A percentile compares a stretch with the other conserved stretches of the same genome.
These are phyloP conservation scores for Aspergillus cristatus DNA, from an alignment of 495 filamentous ascomycete genomes.

Conservation along the genomic window DNA sequence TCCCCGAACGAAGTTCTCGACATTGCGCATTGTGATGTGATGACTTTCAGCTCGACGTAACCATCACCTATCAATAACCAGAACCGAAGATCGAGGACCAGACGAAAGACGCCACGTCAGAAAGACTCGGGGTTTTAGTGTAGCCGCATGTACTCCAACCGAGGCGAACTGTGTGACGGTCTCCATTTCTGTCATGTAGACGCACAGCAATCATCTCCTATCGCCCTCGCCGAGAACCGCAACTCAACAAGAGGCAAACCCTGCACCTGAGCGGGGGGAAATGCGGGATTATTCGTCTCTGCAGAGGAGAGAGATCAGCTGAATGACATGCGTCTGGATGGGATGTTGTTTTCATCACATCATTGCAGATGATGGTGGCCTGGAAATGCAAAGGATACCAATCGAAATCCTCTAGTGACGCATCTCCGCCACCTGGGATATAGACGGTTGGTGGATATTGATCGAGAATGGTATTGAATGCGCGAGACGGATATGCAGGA, in stretches of 20 bases:
- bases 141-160: slow-evolving; percentile 37
- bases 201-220: slow-evolving; percentile 28
- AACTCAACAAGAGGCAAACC: slow-evolving; percentile 26
- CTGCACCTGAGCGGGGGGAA: slow-evolving; percentile 35
- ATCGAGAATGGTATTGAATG: slow-evolving; percentile 16
- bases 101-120: slow-evolving; percentile 41
- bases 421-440: slow-evolving; percentile 16
- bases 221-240: slow-evolving; percentile 23
- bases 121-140: slow-evolving; percentile 35
- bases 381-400: slow-evolving; percentile 22
- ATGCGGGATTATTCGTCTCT: slow-evolving; percentile 39
- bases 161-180: slow-evolving; percentile 34
- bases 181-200: slow-evolving; percentile 28
- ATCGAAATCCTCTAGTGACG: slow-evolving; percentile 26
- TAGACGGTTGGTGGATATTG: slow-evolving; percentile 10
- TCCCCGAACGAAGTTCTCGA: not conserved
- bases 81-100: slow-evolving; percentile 23
- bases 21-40: slow-evolving; percentile 9
- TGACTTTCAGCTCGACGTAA: slow-evolving; percentile 16
- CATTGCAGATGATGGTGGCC: slow-evolving; percentile 11
- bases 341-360: slow-evolving; percentile 15
- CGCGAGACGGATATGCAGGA: slow-evolving; percentile 5
- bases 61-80: slow-evolving; percentile 18
- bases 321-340: slow-evolving; percentile 26
- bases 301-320: slow-evolving; percentile 42